A percentile compares a stretch with the other conserved stretches of the same genome.
phyloP scores from a whole-genome alignment of 495 filamentous ascomycete genomes.

The Tetracladium marchalianum region DNA sequence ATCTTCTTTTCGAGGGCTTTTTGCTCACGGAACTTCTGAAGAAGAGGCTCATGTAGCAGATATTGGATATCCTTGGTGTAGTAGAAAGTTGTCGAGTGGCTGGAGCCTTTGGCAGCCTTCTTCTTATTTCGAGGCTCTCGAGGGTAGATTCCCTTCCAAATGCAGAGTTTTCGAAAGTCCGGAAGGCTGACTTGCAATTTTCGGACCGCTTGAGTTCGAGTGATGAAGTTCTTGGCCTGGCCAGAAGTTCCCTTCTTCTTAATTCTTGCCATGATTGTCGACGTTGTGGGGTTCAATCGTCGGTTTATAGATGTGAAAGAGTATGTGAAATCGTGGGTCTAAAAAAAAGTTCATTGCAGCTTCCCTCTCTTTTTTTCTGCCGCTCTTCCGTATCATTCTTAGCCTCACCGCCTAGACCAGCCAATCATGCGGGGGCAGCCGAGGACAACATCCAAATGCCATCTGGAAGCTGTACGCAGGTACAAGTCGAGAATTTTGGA shows the following conservation, averaged over 20 bases:
- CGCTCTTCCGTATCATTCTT: conserved; percentile 2
- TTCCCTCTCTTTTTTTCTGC: neutral
- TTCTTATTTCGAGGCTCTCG: conserved; percentile 93
- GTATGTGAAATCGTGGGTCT: neutral
- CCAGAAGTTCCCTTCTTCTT: conserved; percentile 95
- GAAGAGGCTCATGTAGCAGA: conserved; percentile 90
- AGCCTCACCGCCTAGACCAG: conserved; percentile 1
- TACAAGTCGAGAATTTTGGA: neutral
- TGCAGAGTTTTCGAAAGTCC: conserved; percentile 95
- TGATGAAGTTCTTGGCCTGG: conserved; percentile 97
- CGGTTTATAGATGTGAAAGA: neutral
- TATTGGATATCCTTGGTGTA: conserved; percentile 99
- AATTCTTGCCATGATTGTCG: conserved; percentile 58
- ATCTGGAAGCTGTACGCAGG: neutral
- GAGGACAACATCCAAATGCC: neutral
- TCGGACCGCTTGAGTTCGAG: conserved; percentile 87
- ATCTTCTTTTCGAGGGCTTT: conserved; percentile 97
- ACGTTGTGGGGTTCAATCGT: neutral
- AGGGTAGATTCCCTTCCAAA: conserved; percentile 98
- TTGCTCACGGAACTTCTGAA: conserved; percentile 92
- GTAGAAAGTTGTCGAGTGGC: conserved; percentile 90
- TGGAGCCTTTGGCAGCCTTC: conserved; percentile 87
- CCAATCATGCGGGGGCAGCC: neutral
- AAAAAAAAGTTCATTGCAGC: neutral
- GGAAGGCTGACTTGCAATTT: conserved; percentile 96